Percentiles rank a stretch among this genome's conserved stretches.
phyloP scores from a whole-genome alignment of 805 yeast genomes.

The Zygotorulaspora florentina region DNA sequence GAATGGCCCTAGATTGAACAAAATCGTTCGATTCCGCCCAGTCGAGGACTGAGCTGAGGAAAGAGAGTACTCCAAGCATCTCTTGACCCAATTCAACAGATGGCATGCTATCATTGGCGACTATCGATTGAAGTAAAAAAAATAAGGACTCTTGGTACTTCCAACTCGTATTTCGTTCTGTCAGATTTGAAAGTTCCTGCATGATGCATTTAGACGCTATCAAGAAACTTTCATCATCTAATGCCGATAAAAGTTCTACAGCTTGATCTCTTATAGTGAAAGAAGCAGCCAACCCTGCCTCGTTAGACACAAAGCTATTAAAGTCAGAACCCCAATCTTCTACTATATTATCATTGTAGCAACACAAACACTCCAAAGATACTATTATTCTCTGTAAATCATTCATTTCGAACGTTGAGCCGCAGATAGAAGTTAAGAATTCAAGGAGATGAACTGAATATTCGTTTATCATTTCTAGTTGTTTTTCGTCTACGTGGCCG shows the following conservation, averaged over 20 bases:
- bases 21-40: conserved; percentile 32
- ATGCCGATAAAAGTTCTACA: conserved; percentile 50
- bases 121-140: conserved; percentile 21
- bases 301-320: conserved; percentile 67
- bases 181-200: conserved; percentile 4
- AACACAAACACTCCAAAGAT: conserved; percentile 38
- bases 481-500: conserved; percentile 3
- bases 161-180: conserved; percentile 9
- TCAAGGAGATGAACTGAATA: conserved; percentile 23
- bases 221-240: conserved; percentile 33
- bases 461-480: conserved; percentile 15
- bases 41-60: conserved; percentile 13
- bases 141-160: conserved; percentile 22
- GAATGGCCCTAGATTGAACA: conserved; percentile 45
- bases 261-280: conserved; percentile 57
- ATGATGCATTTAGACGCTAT: conserved; percentile 4
- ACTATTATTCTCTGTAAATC: conserved; percentile 17
- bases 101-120: conserved; percentile 17
- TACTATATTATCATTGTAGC: conserved; percentile 42
- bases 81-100: conserved; percentile 11
- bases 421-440: conserved; percentile 19
- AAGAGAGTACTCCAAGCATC: conserved; percentile 7
- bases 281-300: conserved; percentile 61
- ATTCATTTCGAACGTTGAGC: conserved; percentile 3
- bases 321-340: conserved; percentile 55